Evolutionary conservation across 2,329 filamentous ascomycete genomes (phyloP).

Genomic region (Coniella vitis): DNA sequence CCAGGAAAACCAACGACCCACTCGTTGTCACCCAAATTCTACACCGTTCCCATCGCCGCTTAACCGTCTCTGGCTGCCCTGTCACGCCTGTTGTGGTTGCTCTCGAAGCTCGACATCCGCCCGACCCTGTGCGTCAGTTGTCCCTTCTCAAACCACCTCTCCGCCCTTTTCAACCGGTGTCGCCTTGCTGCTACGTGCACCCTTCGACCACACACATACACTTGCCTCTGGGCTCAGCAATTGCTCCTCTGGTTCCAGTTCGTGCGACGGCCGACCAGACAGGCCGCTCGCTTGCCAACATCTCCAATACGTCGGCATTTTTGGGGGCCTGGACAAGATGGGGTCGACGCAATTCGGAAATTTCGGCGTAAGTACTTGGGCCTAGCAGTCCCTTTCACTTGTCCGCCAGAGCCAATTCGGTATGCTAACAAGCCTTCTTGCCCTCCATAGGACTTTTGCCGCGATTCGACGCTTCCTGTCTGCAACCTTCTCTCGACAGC

Average conservation of each 20-base stretch:
- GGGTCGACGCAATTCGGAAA: constrained; percentile 56
- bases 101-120: neutral
- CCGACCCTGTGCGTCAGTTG: neutral
- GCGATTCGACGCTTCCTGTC: constrained; percentile 73
- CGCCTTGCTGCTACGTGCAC: too few species aligned
- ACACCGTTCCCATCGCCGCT: constrained; percentile 1
- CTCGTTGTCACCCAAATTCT: constrained; percentile 1
- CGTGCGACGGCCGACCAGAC: too few species aligned
- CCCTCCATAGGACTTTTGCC: constrained; percentile 67
- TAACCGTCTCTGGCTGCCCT: constrained; percentile 1
- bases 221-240: too few species aligned
- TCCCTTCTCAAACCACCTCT: neutral
- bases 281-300: too few species aligned
- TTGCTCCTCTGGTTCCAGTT: too few species aligned
- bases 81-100: neutral
- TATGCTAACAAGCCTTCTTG: constrained; percentile 8
- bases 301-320: neutral
- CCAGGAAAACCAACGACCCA: constrained; percentile 1
- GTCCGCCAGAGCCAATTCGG: constrained; percentile 21
- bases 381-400: neutral
- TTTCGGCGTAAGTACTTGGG: constrained; percentile 42
- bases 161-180: too few species aligned
- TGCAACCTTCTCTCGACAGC: constrained; percentile 68
- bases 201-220: too few species aligned
- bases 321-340: constrained; percentile 37